Base-by-base conservation (phyloP, 2,329 filamentous ascomycete genomes). In the Fusarium abutilonis region DNA sequence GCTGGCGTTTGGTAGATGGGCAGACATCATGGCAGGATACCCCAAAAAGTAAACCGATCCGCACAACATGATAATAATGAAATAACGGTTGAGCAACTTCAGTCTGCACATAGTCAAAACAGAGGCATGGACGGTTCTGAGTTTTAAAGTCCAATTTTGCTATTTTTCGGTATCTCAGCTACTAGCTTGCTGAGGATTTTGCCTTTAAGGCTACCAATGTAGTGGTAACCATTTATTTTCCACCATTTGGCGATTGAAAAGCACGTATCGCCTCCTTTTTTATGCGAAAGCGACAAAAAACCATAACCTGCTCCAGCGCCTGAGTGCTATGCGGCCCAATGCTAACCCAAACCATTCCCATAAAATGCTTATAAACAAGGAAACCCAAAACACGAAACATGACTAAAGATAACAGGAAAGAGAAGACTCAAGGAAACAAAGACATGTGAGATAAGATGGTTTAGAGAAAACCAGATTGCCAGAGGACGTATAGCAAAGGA, bases 301-400 rank as follows among this genome's bases (percentile, higher is more conserved):
- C 62, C 34, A 59, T 52, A 55, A 50, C 53, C 50, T 62, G 62
- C 66, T 59, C 63, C 57, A 52, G 50, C 64, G 62, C 58, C 64
- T 13, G 44, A 61, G 53, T 69, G 68, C 68, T 67, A 70, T 70
- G 68, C 68, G 54, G 56, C 66, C 66, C 52, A 63, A 70, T 66
- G 59, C 62, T 56, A 60, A 58, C 43, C 51, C 65, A 63, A 56
- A 58, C 57, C 64, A 51, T 50, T 52, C 60, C 62, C 62, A 56
- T 62, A 69, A 60, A 44, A 67, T 69, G 68, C 56, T 68, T 64
- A 63, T 69, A 59, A 46, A 69, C 65, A 64, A 56, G 45, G 46
- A 48, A 48, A 47, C 21, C 23, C 29, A 32, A 60, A 60, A 21
- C 19, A 29, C 57, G 53, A 59, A 51, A 64, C 59, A 44, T 46